Evolutionary conservation across 768 basidiomycete species (phyloP), one percentile per base, ranked within the genome.

Genomic region (Pleurotus tuoliensis): DNA sequence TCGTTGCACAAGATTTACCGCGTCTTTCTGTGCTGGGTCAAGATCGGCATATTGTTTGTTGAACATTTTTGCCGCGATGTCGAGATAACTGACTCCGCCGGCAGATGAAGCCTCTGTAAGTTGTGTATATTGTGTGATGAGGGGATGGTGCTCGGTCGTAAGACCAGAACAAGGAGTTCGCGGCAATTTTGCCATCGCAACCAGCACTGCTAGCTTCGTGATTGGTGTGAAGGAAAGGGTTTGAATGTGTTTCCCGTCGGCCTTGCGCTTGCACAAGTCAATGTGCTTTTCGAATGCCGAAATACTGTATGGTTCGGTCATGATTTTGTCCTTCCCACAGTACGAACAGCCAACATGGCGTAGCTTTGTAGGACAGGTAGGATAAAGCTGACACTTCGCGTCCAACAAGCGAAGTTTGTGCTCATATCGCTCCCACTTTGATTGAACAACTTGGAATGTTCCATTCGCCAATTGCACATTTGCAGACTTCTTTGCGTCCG

Each of bases 131-230:
- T 3, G 12, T 6, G 56, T 18, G 7, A 66, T 27, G 5, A 27
- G 30, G 3, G 52, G 34, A 43, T 62, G 20, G 24, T 50, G 30
- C 5, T 30, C 50, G 0, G 44, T 22, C 4, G 57, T 63, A 1
- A 66, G 25, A 9, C 65, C 65, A 4, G 56, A 49, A 45, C 64
- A 65, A 9, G 62, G 57, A 20, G 16, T n/a, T 13, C 46, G 38
- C 25, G 13, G 24, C 22, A 4, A 12, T 37, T 6, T 45, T 15
- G 47, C 4, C 15, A n/a, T 12, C 27, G 38, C n/a, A 16, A 24
- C n/a, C n/a, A n/a, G n/a, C n/a, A n/a, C n/a, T n/a, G n/a, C 18
- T 30, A 13, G 20, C n/a, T 43, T 12, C 8, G 27, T 4, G 41
- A 34, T 13, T 18, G 45, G 5, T 15, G 20, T 20, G 38, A 54